phyloP scores from a whole-genome alignment of 2,329 filamentous ascomycete species.

The Epichloe elymi region DNA sequence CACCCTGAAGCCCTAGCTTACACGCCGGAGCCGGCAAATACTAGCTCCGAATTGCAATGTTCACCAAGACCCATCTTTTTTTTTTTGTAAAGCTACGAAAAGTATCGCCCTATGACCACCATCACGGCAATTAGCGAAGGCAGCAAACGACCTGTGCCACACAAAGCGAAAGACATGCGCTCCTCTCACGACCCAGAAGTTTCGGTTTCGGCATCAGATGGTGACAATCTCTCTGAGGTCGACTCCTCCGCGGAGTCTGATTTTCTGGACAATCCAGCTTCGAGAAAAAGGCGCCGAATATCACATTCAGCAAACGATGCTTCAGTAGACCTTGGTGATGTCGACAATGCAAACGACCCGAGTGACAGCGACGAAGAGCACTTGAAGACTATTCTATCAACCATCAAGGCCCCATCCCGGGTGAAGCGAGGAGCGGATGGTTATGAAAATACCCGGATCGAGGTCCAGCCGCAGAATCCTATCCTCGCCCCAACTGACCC shows the following conservation, averaged over 20 bases:
- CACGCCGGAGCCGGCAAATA: no score
- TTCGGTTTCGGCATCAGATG: background rate
- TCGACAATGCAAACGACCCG: constrained; percentile 18
- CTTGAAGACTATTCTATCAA: constrained; percentile 23
- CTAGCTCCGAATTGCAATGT: no score
- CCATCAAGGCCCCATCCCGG: constrained; percentile 39
- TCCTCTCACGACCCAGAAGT: background rate
- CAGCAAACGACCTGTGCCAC: background rate
- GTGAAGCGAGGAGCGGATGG: constrained; percentile 28
- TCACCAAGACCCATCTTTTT: no score
- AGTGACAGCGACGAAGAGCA: constrained; percentile 19
- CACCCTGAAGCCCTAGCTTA: no score
- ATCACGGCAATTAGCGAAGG: background rate
- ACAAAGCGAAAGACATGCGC: background rate
- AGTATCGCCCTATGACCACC: background rate
- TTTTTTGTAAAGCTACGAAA: background rate
- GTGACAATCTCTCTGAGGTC: constrained; percentile 8
- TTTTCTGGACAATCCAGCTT: constrained; percentile 30
- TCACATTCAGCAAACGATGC: constrained; percentile 17
- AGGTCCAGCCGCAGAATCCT: constrained; percentile 15
- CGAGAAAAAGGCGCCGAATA: constrained; percentile 33
- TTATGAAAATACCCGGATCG: constrained; percentile 9
- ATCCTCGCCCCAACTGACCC: constrained; percentile 40
- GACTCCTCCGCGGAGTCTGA: constrained; percentile 31
- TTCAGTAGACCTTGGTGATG: constrained; percentile 9